Base-by-base conservation (phyloP, 768 basidiomycete genomes). In the Suillus placidus region DNA sequence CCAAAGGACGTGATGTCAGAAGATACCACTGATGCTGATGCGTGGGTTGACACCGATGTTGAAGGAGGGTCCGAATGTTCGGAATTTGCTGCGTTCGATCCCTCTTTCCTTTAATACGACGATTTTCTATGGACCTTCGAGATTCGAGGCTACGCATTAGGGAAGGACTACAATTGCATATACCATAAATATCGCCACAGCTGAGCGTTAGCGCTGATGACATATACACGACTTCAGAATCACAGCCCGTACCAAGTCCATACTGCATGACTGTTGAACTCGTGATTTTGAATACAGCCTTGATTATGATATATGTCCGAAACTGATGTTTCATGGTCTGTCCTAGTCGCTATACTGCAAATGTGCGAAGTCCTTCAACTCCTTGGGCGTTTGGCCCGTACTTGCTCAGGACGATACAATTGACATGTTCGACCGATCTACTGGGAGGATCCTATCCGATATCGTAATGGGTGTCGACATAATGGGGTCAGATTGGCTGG, bases 1-100 rank as follows among this genome's bases (percentile, higher is more conserved):
- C 55, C 34, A 37, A 7, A n/a, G 26, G 58, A 42, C 40, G 6
- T 42, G 40, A 42, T 18, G 6, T 32, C 35, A 8, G 73, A 64
- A 37, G 75, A 68, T 4, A 63, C 56, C 6, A 49, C 60, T 43
- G 79, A 77, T 9, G 73, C 18, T 18, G 76, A 76, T 47, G 68
- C 18, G 45, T 82, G 81, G 80, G 71, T 80, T 26, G 81, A 82
- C 66, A 82, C 80, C 49, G 81, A 80, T 66, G 74, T 72, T 47
- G 80, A 80, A 34, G 73, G 66, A 10, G 74, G 73, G 0, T 78
- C 78, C 1, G 67, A 62, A 10, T 71, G 61, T 34, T 66, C 66
- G 26, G 69, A 68, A 8, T 37, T 23, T 38, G 68, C 63, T 45
- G 60, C 49, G 1, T 70, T 66, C 16, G 70, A 74, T 61, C 58